Evolutionary conservation across 1,284 basidiomycete species (phyloP), one percentile per base, ranked within the genome.

Genomic region (Bjerkandera adusta): DNA sequence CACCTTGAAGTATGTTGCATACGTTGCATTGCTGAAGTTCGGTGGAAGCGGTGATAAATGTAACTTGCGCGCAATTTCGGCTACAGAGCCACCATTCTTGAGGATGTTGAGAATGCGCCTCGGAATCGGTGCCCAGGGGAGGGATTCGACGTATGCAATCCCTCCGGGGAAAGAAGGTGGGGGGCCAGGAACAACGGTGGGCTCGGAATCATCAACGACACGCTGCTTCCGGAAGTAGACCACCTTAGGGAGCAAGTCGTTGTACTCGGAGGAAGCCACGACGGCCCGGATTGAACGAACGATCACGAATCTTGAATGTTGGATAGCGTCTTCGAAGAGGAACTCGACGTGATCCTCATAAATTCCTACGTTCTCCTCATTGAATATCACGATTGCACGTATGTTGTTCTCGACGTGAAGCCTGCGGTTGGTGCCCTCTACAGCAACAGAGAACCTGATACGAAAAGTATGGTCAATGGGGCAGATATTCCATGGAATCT

Each of bases 221-320:
- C 70, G 68, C 10, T 65, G 58, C 1, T 71, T 69, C 3, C 79
- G 78, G 10, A 71, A 62, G 56, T 80, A 85, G 0, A 82, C 80
- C 0, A 71, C 62, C 3, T 47, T 63, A 0, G 83, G 76, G 36
- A 67, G 66, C 18, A 85, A 60, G 0, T 62, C 49, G n/a, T 79
- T 71, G 48, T 81, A 72, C 18, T 25, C 27, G 8, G 61, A 75
- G 27, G 27, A n/a, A n/a, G 8, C 27, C 8, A 30, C 27, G 2
- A 72, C 63, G 3, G 60, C 68, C 3, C 52, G 53, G 2, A 72
- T 35, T 1, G 44, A 25, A 1, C 70, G 65, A 0, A 63, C 55
- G 46, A 73, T 69, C 24, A 61, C 55, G 51, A 72, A 73, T 1
- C 50, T 53, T 33, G 62, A 50, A 3, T 47, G 33, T 8, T 66